A percentile compares a stretch with the other conserved stretches of the same genome.
These are phyloP conservation scores for Corynascus novoguineensis DNA, from an alignment of 495 filamentous ascomycete species.

Conservation along the genomic window DNA sequence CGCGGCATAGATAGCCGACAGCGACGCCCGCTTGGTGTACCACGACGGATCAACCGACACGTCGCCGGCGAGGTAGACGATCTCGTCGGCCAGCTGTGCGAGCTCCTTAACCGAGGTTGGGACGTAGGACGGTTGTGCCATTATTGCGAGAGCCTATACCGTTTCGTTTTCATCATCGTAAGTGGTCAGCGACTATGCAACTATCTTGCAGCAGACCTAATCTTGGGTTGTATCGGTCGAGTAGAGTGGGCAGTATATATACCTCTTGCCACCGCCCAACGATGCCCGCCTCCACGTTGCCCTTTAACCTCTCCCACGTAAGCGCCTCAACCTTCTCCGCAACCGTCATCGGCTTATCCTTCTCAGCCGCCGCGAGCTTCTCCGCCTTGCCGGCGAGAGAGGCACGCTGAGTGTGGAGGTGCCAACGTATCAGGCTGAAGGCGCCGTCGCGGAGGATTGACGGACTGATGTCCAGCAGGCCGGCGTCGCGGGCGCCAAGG, in stretches of 20 bases:
- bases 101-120: slow-evolving; percentile 75
- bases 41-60: slow-evolving; percentile 72
- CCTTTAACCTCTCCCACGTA: slow-evolving; percentile 64
- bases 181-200: background rate
- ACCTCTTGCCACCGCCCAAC: slow-evolving; percentile 81
- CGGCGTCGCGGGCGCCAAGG: slow-evolving; percentile 72
- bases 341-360: slow-evolving; percentile 32
- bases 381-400: slow-evolving; percentile 33
- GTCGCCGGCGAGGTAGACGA: slow-evolving; percentile 79
- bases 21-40: slow-evolving; percentile 81
- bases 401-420: slow-evolving; percentile 61
- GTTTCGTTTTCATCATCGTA: too few species aligned
- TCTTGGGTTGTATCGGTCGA: background rate
- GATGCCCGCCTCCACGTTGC: slow-evolving; percentile 58
- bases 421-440: slow-evolving; percentile 78
- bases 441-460: slow-evolving; percentile 73
- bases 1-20: slow-evolving; percentile 76
- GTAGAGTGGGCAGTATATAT: background rate
- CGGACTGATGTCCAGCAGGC: slow-evolving; percentile 78
- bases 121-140: slow-evolving; percentile 73
- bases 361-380: slow-evolving; percentile 22
- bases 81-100: slow-evolving; percentile 76
- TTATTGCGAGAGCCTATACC: slow-evolving; percentile 73
- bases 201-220: background rate
- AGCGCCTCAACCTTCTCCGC: slow-evolving; percentile 56